Conservation (phyloP, 1,284 basidiomycete genomes). For the Marasmius sp. region DNA sequence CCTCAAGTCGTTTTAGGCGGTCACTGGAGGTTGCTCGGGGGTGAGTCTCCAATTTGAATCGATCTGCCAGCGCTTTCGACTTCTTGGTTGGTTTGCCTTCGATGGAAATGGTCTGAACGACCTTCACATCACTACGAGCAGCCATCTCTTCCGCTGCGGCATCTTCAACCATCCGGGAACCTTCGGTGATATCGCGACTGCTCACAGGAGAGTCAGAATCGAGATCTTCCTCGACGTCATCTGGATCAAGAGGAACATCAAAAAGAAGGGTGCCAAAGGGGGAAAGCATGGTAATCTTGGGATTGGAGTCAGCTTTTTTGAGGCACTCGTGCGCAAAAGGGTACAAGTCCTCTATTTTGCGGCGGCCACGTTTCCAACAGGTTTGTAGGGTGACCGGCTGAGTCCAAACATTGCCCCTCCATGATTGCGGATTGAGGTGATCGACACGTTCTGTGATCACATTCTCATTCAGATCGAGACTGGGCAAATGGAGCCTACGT, state of each 20-base stretch:
- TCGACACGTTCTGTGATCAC: conserved; percentile 1
- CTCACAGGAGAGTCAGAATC: background rate
- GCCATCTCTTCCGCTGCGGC: too few species aligned
- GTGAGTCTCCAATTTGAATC: too few species aligned
- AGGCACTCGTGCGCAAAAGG: background rate
- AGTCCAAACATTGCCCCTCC: conserved; percentile 3
- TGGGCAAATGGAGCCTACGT: conserved; percentile 8
- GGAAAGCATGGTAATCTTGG: background rate
- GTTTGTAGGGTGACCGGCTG: background rate
- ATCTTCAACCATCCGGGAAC: background rate
- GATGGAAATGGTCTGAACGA: too few species aligned
- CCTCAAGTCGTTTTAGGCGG: too few species aligned
- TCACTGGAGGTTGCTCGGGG: too few species aligned
- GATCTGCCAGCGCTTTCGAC: too few species aligned
- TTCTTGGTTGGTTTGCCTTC: too few species aligned
- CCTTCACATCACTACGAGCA: too few species aligned
- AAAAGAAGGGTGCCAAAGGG: background rate
- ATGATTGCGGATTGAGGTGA: conserved; percentile 11
- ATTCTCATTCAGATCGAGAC: background rate
- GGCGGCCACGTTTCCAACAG: background rate
- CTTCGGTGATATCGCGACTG: background rate
- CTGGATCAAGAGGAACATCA: background rate
- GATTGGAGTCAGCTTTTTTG: background rate
- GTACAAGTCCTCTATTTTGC: background rate
- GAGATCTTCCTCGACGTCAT: background rate